phyloP scores from a whole-genome alignment of 495 filamentous ascomycete species.

The Lepidopterella palustris region DNA sequence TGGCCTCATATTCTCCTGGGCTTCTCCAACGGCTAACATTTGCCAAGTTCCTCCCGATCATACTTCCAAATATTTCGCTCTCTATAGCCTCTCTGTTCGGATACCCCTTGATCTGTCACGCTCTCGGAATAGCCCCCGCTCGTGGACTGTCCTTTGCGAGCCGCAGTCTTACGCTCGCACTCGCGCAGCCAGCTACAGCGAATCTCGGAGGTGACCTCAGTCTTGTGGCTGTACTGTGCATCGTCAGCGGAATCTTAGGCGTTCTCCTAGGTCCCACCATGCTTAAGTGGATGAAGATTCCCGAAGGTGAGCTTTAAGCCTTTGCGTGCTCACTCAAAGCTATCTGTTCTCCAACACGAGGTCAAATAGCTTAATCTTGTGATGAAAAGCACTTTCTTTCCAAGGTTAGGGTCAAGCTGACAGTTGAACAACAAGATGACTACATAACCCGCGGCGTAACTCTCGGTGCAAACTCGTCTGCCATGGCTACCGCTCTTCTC shows the following conservation, averaged over 20 bases:
- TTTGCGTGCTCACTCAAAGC: neutral
- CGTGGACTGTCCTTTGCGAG: conserved; percentile 46
- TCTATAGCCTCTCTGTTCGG: conserved; percentile 45
- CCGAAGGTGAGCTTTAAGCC: conserved; percentile 27
- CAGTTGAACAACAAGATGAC: conserved; percentile 35
- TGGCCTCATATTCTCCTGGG: neutral
- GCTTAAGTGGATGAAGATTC: conserved; percentile 41
- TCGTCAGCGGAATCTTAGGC: conserved; percentile 49
- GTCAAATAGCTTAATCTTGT: too few species aligned
- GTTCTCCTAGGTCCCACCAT: conserved; percentile 43
- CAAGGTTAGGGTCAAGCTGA: neutral
- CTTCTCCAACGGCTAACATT: neutral
- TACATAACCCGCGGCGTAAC: conserved; percentile 53
- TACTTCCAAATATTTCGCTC: conserved; percentile 43
- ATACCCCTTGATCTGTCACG: conserved; percentile 45
- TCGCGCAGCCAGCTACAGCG: conserved; percentile 43
- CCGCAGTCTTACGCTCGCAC: conserved; percentile 47
- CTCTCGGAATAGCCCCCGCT: conserved; percentile 41
- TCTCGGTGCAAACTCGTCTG: conserved; percentile 47
- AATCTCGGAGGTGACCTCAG: conserved; percentile 50
- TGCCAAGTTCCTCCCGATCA: conserved; percentile 39
- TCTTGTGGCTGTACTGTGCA: conserved; percentile 45
- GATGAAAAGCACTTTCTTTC: neutral
- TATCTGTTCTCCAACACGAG: too few species aligned
- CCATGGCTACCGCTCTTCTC: conserved; percentile 48